phyloP scores from a whole-genome alignment of 805 yeast genomes.

The Saturnispora diversa region DNA sequence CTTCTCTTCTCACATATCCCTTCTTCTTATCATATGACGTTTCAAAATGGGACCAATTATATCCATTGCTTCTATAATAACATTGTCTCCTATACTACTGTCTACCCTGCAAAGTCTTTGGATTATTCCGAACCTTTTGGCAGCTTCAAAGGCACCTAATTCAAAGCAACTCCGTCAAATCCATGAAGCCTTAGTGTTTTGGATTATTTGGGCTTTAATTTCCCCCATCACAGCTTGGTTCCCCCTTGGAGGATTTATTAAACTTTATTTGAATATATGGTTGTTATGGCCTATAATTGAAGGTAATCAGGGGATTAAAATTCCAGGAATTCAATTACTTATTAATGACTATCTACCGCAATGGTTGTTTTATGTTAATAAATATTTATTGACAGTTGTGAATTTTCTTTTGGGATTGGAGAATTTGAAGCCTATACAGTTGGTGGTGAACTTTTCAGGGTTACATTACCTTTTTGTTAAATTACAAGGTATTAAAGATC shows the following conservation, averaged over 20 bases:
- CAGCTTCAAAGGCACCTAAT: too few relatives aligned
- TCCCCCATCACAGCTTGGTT: conserved; percentile 7
- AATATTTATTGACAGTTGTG: background rate
- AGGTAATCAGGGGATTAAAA: conserved; percentile 1
- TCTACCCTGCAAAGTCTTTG: too few relatives aligned
- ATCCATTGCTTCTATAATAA: conserved; percentile 1
- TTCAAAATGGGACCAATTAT: conserved; percentile 7
- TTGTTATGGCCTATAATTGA: conserved; percentile 41
- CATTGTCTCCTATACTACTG: conserved; percentile 6
- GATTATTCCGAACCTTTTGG: too few relatives aligned
- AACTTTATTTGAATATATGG: conserved; percentile 49
- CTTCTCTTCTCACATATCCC: conserved; percentile 4
- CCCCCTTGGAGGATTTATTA: conserved; percentile 48
- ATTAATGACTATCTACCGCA: conserved; percentile 6
- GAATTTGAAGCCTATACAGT: background rate
- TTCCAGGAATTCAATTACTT: conserved; percentile 5
- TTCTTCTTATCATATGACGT: too few relatives aligned
- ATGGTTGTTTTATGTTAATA: background rate
- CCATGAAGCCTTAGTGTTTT: conserved; percentile 49
- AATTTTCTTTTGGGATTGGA: background rate
- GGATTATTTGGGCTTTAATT: conserved; percentile 51
- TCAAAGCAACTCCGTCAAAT: too few relatives aligned
- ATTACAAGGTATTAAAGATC: background rate
- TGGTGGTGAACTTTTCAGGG: background rate
- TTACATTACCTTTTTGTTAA: background rate